Evolutionary conservation across 768 basidiomycete species (phyloP).

Genomic region (Termitomyces sp.): DNA sequence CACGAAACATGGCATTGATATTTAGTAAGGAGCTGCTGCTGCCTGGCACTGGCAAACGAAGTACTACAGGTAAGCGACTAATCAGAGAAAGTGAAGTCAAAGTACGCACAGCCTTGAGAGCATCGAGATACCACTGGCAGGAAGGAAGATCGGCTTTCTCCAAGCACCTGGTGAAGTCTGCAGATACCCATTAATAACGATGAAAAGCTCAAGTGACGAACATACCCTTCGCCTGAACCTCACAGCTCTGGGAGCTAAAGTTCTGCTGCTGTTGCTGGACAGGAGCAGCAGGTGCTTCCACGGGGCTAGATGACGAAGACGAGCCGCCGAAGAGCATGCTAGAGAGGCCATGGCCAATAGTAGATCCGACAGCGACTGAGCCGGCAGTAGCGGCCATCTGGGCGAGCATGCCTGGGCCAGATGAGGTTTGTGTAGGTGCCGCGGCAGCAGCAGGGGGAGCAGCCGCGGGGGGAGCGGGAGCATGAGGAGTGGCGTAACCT

Average conservation of each 20-base stretch:
- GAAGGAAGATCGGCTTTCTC: constrained; percentile 75
- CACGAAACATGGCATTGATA: not conserved
- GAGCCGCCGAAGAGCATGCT: constrained; percentile 84
- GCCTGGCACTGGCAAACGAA: constrained; percentile 56
- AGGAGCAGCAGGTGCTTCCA: constrained; percentile 45
- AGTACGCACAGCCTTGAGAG: constrained; percentile 74
- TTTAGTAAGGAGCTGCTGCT: constrained; percentile 55
- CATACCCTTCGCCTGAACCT: constrained; percentile 75
- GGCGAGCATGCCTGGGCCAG: constrained; percentile 65
- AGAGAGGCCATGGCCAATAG: constrained; percentile 86
- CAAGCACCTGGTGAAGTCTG: constrained; percentile 82
- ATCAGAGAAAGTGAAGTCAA: not conserved
- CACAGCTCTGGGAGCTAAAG: constrained; percentile 49
- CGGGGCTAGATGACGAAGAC: constrained; percentile 31
- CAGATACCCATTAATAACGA: not conserved
- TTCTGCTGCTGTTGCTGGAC: constrained; percentile 39
- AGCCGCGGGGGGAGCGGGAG: constrained; percentile 35
- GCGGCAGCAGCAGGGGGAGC: constrained; percentile 38
- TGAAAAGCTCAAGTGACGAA: not conserved
- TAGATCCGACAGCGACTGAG: constrained; percentile 83
- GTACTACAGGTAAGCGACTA: constrained; percentile 3
- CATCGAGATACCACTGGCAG: constrained; percentile 85
- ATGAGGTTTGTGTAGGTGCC: constrained; percentile 33
- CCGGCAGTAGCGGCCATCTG: constrained; percentile 92
- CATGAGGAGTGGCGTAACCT: constrained; percentile 32